Conservation (phyloP, 257 asterid species). For the Solanum appendiculatum region DNA sequence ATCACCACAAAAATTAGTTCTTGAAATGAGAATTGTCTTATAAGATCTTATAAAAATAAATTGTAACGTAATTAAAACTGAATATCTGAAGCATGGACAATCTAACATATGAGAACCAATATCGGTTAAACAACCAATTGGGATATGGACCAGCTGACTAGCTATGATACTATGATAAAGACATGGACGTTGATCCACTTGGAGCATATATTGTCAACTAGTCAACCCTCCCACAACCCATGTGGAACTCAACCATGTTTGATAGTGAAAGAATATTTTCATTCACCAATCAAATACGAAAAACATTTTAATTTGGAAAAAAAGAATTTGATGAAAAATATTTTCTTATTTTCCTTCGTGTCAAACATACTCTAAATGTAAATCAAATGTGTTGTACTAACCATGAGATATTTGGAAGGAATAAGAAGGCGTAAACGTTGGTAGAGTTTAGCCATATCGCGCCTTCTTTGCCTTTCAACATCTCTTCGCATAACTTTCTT, state of each 20-base stretch:
- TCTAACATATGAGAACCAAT: neutral
- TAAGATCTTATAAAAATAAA: too few relatives aligned
- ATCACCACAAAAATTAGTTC: neutral
- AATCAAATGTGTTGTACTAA: neutral
- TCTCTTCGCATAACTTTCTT: neutral
- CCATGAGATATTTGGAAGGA: slow-evolving; percentile 1
- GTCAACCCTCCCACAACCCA: neutral
- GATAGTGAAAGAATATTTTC: neutral
- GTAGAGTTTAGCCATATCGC: slow-evolving; percentile 3
- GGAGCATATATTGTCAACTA: neutral
- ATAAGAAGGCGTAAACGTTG: neutral
- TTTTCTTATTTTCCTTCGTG: neutral
- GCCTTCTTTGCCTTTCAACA: slow-evolving; percentile 3
- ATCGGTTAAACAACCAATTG: neutral
- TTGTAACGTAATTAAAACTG: neutral
- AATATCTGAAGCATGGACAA: neutral
- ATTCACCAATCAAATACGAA: neutral
- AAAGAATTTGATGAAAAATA: too few relatives aligned
- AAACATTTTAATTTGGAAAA: neutral
- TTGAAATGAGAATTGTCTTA: too few relatives aligned
- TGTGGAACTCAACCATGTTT: neutral
- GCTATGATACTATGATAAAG: neutral
- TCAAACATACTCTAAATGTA: neutral
- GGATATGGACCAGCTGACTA: neutral
- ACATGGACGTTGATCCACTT: neutral